Base-by-base conservation (phyloP, 306 rosid genomes). In the Abrus pulchellus region DNA sequence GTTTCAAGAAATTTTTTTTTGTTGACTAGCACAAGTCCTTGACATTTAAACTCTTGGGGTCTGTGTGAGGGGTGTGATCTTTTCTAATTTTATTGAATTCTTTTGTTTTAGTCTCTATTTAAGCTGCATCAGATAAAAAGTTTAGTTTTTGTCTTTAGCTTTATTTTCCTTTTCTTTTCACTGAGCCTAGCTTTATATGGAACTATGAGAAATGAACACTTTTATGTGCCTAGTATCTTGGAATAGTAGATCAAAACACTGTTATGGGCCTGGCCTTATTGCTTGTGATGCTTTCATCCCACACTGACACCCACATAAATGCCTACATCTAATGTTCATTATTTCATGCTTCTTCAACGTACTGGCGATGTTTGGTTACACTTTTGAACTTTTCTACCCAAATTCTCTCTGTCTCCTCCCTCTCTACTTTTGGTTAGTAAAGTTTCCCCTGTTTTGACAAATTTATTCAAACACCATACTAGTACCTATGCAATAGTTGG, bases 361-460 rank as follows among this genome's bases (percentile, higher is more conserved):
- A 61, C 83, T 70, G 64, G 69, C 28, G 77, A 85, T 79, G 63
- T 88, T 83, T 59, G 75, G 80, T 83, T 60, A 49, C 30, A 63
- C 88, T 78, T 88, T 87, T 70, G 75, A 81, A 64, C 52, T 81
- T 67, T 78, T 71, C 80, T 68, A 80, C 9, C 54, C 83, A 77
- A 85, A 56, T 84, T 88, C 72, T 48, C 48, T 85, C 63, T 78
- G 84, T 80, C 83, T 80, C 77, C 43, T 70, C 52, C 12, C 52
- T 48, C 83, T 85, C 86, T 79, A 82, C 73, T 84, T 85, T 77
- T 74, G 56, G 57, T 77, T 57, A 27, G 72, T 72, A 70, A 73
- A 36, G 67, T 76, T 62, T 38, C 83, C 88, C 50, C 85, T 83
- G 81, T 84, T 84, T 89, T 71, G 68, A 65, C 81, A 78, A 54